Base-by-base conservation (phyloP, 495 filamentous ascomycete species). In the Aspergillus wentii region DNA sequence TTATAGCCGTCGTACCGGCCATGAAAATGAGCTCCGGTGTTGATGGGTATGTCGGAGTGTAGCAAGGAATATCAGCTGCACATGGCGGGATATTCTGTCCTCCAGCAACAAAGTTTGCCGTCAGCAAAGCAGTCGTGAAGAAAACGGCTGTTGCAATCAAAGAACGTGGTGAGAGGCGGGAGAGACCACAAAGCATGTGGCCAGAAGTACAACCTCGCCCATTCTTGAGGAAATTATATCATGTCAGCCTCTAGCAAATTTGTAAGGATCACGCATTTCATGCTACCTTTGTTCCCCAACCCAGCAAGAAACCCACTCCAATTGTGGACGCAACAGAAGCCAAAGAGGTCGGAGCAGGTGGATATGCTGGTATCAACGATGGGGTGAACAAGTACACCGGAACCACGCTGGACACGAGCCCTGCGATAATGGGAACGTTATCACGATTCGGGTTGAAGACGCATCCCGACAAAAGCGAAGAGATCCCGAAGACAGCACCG, bases 111-210 rank as follows among this genome's bases (percentile, higher is more conserved):
- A 76, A 44, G 16, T 71, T 69, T 19, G 74, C 71, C 1, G 75
- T 76, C 18, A 74, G 25, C 3, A 77, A 33, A 13, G 72, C 75
- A 0, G 65, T 52, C 1, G 62, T 61, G 54, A 78, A 80, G 62
- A 81, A 80, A n/a, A 66, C 56, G 5, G 56, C 62, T 0, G 74
- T 75, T 23, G 76, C 71, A 31, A 72, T 66, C 8, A 76, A 32
- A 7, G 74, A 78, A 28, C 75, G 71, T 14, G 59, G 45, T 3
- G 68, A 75, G 11, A 75, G 56, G 20, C 72, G 71, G 0, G 75
- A 68, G 4, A 80, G 39, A 0, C 77, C 77, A 41, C 75, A 78
- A 22, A 81, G 68, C 66, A 81, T 78, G 49, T 81, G 77, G 20
- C 77, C 77, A 2, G 75, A 78, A 9, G 76, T 79, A 43, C 76